phyloP scores from a whole-genome alignment of 768 basidiomycete genomes.

The Lyophyllum decastes region DNA sequence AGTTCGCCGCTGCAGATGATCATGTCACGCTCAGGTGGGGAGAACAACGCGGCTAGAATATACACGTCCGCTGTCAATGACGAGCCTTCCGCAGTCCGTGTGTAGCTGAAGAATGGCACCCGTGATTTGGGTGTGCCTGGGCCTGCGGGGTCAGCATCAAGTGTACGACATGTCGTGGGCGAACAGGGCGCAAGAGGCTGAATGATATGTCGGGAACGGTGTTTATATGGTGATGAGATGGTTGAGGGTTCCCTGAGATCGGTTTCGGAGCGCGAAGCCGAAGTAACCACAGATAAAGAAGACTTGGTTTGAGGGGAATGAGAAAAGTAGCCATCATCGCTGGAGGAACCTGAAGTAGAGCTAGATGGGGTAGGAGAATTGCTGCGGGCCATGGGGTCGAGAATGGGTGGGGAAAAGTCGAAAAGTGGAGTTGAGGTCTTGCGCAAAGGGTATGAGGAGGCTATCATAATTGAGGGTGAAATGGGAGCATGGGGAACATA shows the following conservation, averaged over 20 bases:
- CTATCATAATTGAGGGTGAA: conserved; percentile 7
- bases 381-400: conserved; percentile 1
- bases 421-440: conserved; percentile 10
- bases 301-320: conserved; percentile 51
- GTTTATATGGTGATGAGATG: conserved; percentile 28
- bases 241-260: conserved; percentile 36
- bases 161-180: conserved; percentile 9
- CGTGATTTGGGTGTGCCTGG: conserved; percentile 14
- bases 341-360: conserved; percentile 27
- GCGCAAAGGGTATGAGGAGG: not conserved
- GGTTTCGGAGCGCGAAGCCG: conserved; percentile 44
- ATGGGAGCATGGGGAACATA: conserved; percentile 7
- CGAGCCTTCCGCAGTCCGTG: conserved; percentile 74
- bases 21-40: conserved; percentile 70
- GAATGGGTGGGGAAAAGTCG: conserved; percentile 12
- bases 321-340: conserved; percentile 61
- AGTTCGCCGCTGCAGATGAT: conserved; percentile 73
- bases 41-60: conserved; percentile 70
- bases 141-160: conserved; percentile 3
- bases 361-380: conserved; percentile 10
- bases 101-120: conserved; percentile 83
- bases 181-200: conserved; percentile 33
- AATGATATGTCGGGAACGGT: conserved; percentile 37
- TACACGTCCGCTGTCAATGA: conserved; percentile 73
- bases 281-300: conserved; percentile 32